Evolutionary conservation across 2,329 filamentous ascomycete species (phyloP), one percentile per base, ranked within the genome.

Genomic region (Colletotrichum sp.): DNA sequence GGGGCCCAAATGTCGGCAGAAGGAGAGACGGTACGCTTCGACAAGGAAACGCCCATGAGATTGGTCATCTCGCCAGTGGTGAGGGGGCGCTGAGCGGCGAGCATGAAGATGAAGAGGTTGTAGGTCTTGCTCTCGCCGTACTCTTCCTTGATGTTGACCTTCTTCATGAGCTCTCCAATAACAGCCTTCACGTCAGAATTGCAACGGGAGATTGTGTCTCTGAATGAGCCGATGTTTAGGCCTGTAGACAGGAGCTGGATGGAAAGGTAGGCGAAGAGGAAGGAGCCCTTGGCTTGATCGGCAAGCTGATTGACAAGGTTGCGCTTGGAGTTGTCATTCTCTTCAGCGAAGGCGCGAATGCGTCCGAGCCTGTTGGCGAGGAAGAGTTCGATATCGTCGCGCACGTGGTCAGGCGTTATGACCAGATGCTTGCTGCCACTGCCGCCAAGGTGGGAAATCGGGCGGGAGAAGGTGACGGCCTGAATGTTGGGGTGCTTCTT

Each of bases 181-280:
- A 80, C 72, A 10, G 79, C 78, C 6, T 80, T 80, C 9, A 81
- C 26, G 21, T 80, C 80, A 10, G 77, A 74, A 24, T 77, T 81
- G 67, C 82, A 78, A 12, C 67, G 58, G 8, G 79, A 74, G 9
- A 80, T 79, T 3, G 80, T 71, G 52, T 81, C 79, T 57, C 75
- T 71, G 38, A 83, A 82, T 1, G 71, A 58, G 24, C 80, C 79
- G 57, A 80, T 79, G 7, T 78, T 77, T 2, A 71, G 38, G 15
- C 71, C 68, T 13, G 72, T 34, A 7, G 21, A 21, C 70, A 86
- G 74, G 1, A 83, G 77, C 9, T 80, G 79, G 2, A 81, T 77
- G 2, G 80, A 81, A 7, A 85, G 80, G 60, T 84, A 85, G 3
- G 83, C 84, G 80, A 83, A 86, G 6, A 86, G 79, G 72, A 86